Conservation (phyloP, 78 protist species). For the Pelomyxa schiedti region DNA sequence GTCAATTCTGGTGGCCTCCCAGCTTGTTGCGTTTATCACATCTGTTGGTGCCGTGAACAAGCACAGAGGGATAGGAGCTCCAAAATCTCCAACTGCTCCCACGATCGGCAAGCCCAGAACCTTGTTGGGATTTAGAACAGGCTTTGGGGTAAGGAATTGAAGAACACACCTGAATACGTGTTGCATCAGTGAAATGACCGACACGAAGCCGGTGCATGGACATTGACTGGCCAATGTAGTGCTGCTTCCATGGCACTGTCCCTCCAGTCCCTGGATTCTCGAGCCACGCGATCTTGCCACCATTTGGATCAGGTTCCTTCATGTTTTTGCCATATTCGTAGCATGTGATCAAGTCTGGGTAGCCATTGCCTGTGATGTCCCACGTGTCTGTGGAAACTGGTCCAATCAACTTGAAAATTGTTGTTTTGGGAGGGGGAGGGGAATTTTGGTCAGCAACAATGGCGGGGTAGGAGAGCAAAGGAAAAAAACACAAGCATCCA, state of each 20-base stretch:
- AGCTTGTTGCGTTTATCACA: neutral
- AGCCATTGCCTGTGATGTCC: neutral
- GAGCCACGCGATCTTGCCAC: neutral
- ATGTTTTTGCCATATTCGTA: neutral
- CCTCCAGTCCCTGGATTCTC: neutral
- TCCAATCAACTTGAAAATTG: neutral
- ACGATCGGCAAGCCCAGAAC: neutral
- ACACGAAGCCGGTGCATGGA: neutral
- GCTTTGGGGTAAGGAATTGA: too few species aligned
- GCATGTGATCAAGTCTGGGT: neutral
- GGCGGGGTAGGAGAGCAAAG: too few species aligned
- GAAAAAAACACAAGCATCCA: too few species aligned
- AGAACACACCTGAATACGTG: neutral
- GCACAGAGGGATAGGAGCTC: neutral
- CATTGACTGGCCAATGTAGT: neutral
- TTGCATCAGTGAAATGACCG: neutral
- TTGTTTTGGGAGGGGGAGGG: too few species aligned
- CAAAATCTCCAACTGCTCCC: neutral
- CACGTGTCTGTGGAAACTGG: neutral
- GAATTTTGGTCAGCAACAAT: too few species aligned
- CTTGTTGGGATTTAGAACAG: too few species aligned
- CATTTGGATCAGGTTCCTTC: neutral
- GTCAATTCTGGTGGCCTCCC: neutral
- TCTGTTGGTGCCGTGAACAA: neutral
- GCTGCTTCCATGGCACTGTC: neutral